These are phyloP conservation scores for Alternaria arborescens DNA, from an alignment of 2,329 filamentous ascomycete species.

Conservation along the genomic window DNA sequence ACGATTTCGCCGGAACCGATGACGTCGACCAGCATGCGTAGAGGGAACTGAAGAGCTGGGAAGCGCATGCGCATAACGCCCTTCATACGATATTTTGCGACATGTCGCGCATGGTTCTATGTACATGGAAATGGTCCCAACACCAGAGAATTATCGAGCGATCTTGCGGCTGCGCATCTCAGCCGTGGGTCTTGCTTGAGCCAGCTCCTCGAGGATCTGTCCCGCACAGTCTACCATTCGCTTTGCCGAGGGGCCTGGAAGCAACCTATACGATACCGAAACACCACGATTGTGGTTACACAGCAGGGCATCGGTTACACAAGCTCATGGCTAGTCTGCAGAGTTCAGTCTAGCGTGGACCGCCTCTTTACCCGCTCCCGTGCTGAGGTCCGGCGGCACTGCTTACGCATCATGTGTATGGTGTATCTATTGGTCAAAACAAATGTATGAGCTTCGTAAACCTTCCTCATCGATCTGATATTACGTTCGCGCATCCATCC, in stretches of 20 bases:
- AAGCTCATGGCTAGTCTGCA: not conserved
- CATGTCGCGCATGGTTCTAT: not conserved
- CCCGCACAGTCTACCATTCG: no score
- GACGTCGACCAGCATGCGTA: not conserved
- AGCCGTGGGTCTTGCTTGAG: not conserved
- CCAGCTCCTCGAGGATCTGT: not conserved
- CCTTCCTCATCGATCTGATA: not conserved
- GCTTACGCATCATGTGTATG: slow-evolving; percentile 1
- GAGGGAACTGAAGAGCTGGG: not conserved
- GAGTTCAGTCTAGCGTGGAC: not conserved
- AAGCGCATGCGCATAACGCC: no score
- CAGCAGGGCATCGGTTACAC: not conserved
- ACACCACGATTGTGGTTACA: not conserved
- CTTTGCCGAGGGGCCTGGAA: no score
- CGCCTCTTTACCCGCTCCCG: not conserved
- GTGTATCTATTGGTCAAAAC: not conserved
- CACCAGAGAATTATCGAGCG: not conserved
- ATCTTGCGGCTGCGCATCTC: not conserved
- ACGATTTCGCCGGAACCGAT: not conserved
- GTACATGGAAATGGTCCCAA: not conserved
- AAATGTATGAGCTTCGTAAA: not conserved
- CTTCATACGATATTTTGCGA: not conserved
- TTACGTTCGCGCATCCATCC: not conserved
- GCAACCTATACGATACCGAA: not conserved
- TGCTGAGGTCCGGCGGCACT: not conserved